Conservation (phyloP, 1,284 basidiomycete genomes). For the Leccinum subrobustum region DNA sequence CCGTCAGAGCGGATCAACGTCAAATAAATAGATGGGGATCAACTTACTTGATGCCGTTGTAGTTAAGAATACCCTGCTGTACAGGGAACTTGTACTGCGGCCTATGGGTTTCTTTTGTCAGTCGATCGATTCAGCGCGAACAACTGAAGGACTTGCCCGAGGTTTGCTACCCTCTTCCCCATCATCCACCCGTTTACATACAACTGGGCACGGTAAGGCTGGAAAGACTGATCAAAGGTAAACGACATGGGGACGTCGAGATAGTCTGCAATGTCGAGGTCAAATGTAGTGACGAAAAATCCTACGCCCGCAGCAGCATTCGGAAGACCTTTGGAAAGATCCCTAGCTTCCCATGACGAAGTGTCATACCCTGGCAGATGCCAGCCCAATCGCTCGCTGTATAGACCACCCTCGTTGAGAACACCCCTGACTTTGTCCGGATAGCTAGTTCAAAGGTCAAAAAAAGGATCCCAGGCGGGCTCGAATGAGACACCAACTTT, state of each 20-base stretch:
- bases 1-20: conserved; percentile 1
- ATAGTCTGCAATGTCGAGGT: conserved; percentile 55
- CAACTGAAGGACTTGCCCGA: conserved; percentile 46
- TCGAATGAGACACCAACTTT: conserved; percentile 42
- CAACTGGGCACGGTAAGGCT: conserved; percentile 69
- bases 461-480: neutral
- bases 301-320: conserved; percentile 60
- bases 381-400: conserved; percentile 78
- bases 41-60: conserved; percentile 66
- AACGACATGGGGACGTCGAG: conserved; percentile 69
- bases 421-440: conserved; percentile 68
- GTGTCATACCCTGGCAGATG: conserved; percentile 75
- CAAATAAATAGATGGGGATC: neutral
- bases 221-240: conserved; percentile 55
- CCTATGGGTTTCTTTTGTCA: conserved; percentile 33
- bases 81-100: conserved; percentile 79
- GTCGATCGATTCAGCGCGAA: neutral
- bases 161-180: conserved; percentile 71
- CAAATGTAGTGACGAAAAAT: conserved; percentile 76
- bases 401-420: conserved; percentile 80
- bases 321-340: conserved; percentile 58
- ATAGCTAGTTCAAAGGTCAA: conserved; percentile 37
- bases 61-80: conserved; percentile 72
- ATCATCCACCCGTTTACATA: conserved; percentile 89
- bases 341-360: conserved; percentile 54